Evolutionary conservation across 192 early-diverging fungal species (phyloP), one percentile per base, ranked within the genome.

Genomic region (Spinellus fusiger): DNA sequence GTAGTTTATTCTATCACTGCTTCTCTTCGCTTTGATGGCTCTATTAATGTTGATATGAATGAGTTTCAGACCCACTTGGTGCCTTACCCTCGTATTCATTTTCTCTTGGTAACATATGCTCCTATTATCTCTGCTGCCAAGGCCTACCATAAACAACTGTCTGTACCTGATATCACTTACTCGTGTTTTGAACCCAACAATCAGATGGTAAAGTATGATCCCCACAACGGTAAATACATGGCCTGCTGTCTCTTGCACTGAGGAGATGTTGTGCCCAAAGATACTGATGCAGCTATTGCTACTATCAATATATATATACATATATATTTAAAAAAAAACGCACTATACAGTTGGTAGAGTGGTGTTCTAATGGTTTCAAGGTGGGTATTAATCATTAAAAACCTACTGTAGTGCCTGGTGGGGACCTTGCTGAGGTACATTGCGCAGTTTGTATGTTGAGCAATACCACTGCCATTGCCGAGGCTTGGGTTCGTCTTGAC

Each of bases 1-100:
- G 93, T 96, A 40, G 96, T 96, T 33, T 98, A 94, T 25, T 98
- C 96, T 46, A 98, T 98, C 86, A 98, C 96, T 16, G 93, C 96
- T 16, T 98, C 96, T 54, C 88, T 98, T 49, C 96, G 96, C 73
- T 98, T 98, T 78, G 87, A 90, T 69, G 96, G 96, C 67, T 96
- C 94, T 31, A 84, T 98, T 65, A 98, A 98, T 73, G 96, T 95
- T 54, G 96, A 98, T 61, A 79, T 98, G 83, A 95, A 86, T 72
- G 96, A 98, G 84, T 98, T 98, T 88, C 96, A 98, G 82, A 98
- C 96, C 79, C 96, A 98, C 87, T 80, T 98, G 81, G 96, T 98
- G 29, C 95, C 96, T 53, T 98, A 96, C 83, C 96, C 96, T 61
- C 93, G 96, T 76, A 98, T 98, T 74, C 87, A 97, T 78, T 98